Evolutionary conservation across 306 rosid genomes (phyloP).

Genomic region (Vigna reflexopilosa): DNA sequence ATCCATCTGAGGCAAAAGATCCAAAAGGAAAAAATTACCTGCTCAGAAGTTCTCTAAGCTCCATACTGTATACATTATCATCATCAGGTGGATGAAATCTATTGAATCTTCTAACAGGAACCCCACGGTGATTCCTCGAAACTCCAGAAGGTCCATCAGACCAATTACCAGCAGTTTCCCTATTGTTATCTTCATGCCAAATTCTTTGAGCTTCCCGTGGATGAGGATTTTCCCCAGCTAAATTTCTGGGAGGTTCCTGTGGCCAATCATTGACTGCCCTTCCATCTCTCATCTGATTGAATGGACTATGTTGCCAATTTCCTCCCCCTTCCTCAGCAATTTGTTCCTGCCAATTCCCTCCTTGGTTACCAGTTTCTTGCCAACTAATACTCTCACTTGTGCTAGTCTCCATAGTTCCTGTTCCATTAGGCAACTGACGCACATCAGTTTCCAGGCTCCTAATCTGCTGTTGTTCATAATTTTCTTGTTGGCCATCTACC

Average conservation of each 20-base stretch:
- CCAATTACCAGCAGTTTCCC: constrained; percentile 85
- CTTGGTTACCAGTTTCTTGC: constrained; percentile 74
- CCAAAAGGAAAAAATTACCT: constrained; percentile 59
- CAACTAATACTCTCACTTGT: constrained; percentile 62
- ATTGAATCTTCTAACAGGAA: constrained; percentile 77
- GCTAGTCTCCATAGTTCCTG: constrained; percentile 61
- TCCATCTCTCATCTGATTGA: constrained; percentile 72
- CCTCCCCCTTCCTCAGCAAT: constrained; percentile 64
- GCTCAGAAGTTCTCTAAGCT: constrained; percentile 98
- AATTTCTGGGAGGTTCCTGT: constrained; percentile 60
- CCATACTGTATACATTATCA: constrained; percentile 98
- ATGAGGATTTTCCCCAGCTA: constrained; percentile 68
- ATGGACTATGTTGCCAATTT: constrained; percentile 79
- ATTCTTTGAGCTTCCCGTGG: constrained; percentile 64
- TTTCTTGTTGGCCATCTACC: constrained; percentile 61
- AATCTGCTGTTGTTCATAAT: constrained; percentile 62
- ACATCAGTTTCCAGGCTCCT: constrained; percentile 60
- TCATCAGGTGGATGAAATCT: constrained; percentile 98
- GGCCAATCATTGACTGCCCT: constrained; percentile 70
- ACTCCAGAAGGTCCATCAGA: constrained; percentile 81
- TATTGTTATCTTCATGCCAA: constrained; percentile 74
- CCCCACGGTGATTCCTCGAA: constrained; percentile 76
- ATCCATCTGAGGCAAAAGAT: constrained; percentile 36
- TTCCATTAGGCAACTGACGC: constrained; percentile 62
- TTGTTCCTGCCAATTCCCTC: constrained; percentile 71